Evolutionary conservation across 148 eudicot species (phyloP).

Genomic region (Gaultheria prostrata): DNA sequence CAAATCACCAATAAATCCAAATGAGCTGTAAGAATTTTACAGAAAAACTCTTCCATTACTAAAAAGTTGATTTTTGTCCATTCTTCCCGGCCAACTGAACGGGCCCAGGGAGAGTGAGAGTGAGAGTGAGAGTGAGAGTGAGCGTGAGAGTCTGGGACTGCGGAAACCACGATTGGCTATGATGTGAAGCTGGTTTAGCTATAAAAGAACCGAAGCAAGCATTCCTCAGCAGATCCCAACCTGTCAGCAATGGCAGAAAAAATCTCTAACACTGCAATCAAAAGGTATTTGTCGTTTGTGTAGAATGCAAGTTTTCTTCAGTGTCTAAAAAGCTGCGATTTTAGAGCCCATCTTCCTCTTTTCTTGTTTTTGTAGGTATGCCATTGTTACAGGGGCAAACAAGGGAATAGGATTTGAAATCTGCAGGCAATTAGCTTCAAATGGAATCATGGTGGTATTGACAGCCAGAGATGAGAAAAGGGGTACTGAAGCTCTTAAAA

Average conservation of each 20-base stretch:
- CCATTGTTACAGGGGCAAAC: constrained; percentile 23
- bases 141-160: no score
- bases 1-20: no score
- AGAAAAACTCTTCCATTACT: no score
- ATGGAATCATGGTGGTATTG: constrained; percentile 20
- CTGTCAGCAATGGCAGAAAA: neutral
- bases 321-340: neutral
- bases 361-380: constrained; percentile 14
- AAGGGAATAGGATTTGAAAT: constrained; percentile 27
- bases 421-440: constrained; percentile 26
- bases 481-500: constrained; percentile 33
- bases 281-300: neutral
- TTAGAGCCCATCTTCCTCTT: neutral
- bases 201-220: neutral
- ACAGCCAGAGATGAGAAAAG: constrained; percentile 29
- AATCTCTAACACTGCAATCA: neutral
- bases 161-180: neutral
- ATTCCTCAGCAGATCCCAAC: neutral
- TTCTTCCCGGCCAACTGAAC: no score
- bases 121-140: no score
- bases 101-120: no score
- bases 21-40: no score
- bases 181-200: neutral
- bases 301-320: neutral
- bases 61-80: no score